Conservation (phyloP, 441 rosid genomes). For the Hura crepitans region DNA sequence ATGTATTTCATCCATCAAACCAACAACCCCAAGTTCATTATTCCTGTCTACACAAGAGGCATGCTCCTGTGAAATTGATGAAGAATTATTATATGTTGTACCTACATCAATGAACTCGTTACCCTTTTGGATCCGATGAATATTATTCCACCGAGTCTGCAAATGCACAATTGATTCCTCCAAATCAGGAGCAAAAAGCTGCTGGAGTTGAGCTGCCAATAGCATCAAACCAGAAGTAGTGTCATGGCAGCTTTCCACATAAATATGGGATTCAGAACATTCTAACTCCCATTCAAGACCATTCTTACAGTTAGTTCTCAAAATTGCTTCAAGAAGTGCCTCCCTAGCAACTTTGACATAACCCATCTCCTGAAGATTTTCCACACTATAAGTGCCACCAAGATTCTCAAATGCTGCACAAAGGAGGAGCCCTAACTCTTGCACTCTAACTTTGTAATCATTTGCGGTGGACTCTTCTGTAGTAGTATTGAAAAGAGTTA, state of each 20-base stretch:
- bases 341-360: constrained; percentile 81
- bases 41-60: constrained; percentile 31
- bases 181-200: constrained; percentile 80
- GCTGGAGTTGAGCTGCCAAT: constrained; percentile 82
- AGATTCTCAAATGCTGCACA: constrained; percentile 47
- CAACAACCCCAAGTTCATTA: constrained; percentile 35
- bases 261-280: constrained; percentile 64
- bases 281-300: constrained; percentile 77
- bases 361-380: constrained; percentile 62
- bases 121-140: constrained; percentile 51
- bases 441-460: constrained; percentile 60
- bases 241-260: constrained; percentile 81
- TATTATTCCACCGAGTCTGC: constrained; percentile 78
- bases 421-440: constrained; percentile 90
- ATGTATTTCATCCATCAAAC: constrained; percentile 78
- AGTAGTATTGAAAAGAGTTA: constrained; percentile 48
- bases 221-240: constrained; percentile 72
- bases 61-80: constrained; percentile 45
- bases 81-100: constrained; percentile 27
- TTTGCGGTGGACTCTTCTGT: constrained; percentile 38
- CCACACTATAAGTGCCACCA: constrained; percentile 51
- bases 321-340: constrained; percentile 59
- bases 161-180: constrained; percentile 87
- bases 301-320: constrained; percentile 54
- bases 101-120: constrained; percentile 37